phyloP scores from a whole-genome alignment of 306 rosid genomes.

The Aeschynomene evenia region DNA sequence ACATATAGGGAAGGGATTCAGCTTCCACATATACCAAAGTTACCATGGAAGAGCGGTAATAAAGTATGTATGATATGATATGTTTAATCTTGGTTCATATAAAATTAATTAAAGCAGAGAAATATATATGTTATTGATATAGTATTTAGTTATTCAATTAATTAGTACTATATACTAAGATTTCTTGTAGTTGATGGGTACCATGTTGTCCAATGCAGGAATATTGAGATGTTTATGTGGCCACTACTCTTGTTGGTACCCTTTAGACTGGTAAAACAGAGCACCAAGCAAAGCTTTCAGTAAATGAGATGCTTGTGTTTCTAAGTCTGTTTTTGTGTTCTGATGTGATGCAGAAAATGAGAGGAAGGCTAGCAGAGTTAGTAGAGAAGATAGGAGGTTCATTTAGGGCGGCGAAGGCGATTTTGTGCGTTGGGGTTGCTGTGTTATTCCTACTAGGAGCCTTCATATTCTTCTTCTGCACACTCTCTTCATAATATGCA shows the following conservation, averaged over 20 bases:
- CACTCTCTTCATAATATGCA: slow-evolving; percentile 14
- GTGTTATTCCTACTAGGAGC: slow-evolving; percentile 18
- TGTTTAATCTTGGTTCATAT: slow-evolving; percentile 7
- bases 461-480: slow-evolving; percentile 34
- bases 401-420: slow-evolving; percentile 1
- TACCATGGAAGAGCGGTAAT: slow-evolving; percentile 61
- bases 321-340: not conserved
- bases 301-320: slow-evolving; percentile 5
- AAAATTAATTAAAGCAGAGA: too few relatives aligned
- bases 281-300: too few relatives aligned
- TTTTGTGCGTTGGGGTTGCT: slow-evolving; percentile 16
- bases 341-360: slow-evolving; percentile 41
- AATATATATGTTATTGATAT: too few relatives aligned
- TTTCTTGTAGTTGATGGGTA: not conserved
- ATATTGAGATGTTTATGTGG: slow-evolving; percentile 60
- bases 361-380: slow-evolving; percentile 4
- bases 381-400: slow-evolving; percentile 31
- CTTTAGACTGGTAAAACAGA: slow-evolving; percentile 54
- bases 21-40: slow-evolving; percentile 52
- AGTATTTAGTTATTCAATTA: too few relatives aligned
- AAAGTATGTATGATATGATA: too few relatives aligned
- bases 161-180: not conserved
- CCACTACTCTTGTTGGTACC: slow-evolving; percentile 55
- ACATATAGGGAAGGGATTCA: slow-evolving; percentile 52
- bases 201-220: slow-evolving; percentile 39